Conservation (phyloP, 2,329 filamentous ascomycete genomes). For the Aspergillus brunneoviolaceus region DNA sequence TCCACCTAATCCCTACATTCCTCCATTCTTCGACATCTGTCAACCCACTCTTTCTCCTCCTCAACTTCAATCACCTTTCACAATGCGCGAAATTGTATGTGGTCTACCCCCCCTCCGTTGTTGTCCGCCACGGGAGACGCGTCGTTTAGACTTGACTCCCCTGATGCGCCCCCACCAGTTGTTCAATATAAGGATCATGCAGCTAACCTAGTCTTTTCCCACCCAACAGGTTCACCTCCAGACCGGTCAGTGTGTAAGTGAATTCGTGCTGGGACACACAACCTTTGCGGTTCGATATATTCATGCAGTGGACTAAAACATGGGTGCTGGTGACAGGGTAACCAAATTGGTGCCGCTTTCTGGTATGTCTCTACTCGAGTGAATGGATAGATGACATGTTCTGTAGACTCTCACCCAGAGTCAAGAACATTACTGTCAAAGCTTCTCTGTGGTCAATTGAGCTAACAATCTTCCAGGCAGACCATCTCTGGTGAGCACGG, state of each 20-base stretch:
- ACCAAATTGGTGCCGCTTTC: constrained; percentile 99
- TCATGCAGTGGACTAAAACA: constrained; percentile 5
- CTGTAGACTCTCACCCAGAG: neutral
- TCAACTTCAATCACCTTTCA: constrained; percentile 41
- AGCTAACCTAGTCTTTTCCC: constrained; percentile 42
- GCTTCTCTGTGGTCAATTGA: neutral
- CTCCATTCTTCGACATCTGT: constrained; percentile 15
- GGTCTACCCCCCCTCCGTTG: constrained; percentile 10
- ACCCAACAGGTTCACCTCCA: constrained; percentile 85
- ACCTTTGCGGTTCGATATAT: neutral
- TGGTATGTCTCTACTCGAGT: constrained; percentile 60
- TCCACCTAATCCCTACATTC: constrained; percentile 12
- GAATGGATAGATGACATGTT: neutral
- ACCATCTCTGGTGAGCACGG: constrained; percentile 89
- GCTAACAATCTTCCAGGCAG: constrained; percentile 60
- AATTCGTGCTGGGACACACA: constrained; percentile 10
- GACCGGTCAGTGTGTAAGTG: constrained; percentile 97
- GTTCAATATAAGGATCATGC: constrained; percentile 17
- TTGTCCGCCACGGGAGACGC: constrained; percentile 31
- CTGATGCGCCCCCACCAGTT: constrained; percentile 37
- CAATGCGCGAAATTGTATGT: constrained; percentile 75
- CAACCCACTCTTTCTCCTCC: constrained; percentile 14
- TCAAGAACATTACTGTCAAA: neutral
- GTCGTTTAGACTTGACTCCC: constrained; percentile 32
- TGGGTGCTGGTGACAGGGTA: constrained; percentile 66